Conservation (phyloP, 2,329 filamentous ascomycete species). For the Myriangium duriaei region DNA sequence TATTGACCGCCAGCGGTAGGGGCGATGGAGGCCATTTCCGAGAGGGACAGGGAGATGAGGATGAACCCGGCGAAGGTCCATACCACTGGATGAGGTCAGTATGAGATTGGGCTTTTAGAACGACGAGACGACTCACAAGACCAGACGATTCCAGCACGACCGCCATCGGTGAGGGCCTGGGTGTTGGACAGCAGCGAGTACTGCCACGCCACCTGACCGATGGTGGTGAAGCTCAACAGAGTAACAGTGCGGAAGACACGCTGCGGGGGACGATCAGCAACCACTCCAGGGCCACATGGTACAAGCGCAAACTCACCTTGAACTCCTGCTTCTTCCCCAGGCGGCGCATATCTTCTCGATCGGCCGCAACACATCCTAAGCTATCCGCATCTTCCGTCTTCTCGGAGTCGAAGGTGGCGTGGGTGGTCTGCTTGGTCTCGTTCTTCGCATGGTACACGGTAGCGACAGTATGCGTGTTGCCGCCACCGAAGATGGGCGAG, state of each 20-base stretch:
- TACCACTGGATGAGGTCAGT: conserved; percentile 9
- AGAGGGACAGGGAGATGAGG: conserved; percentile 16
- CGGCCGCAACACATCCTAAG: conserved; percentile 13
- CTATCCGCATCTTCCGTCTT: conserved; percentile 5
- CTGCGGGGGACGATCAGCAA: conserved; percentile 13
- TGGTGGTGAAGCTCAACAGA: conserved; percentile 39
- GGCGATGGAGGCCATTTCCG: conserved; percentile 23
- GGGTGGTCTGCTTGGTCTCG: too few relatives aligned
- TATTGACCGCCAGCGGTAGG: conserved; percentile 13
- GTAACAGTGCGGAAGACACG: conserved; percentile 38
- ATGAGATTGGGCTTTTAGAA: neutral
- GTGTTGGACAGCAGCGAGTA: conserved; percentile 27
- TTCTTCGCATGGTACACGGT: too few relatives aligned
- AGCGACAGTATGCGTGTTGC: too few relatives aligned
- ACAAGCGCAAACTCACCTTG: conserved; percentile 21
- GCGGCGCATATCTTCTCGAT: conserved; percentile 33
- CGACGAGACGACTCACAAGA: conserved; percentile 5
- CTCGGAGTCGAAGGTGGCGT: neutral
- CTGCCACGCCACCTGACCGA: conserved; percentile 42
- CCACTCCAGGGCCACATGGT: too few relatives aligned
- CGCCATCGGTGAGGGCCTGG: conserved; percentile 17
- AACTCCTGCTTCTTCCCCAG: conserved; percentile 38
- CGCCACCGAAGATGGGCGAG: neutral
- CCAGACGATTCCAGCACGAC: conserved; percentile 19
- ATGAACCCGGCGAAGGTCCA: conserved; percentile 17